Evolutionary conservation across 805 yeast species (phyloP).

Genomic region (Priceomyces haplophilus): DNA sequence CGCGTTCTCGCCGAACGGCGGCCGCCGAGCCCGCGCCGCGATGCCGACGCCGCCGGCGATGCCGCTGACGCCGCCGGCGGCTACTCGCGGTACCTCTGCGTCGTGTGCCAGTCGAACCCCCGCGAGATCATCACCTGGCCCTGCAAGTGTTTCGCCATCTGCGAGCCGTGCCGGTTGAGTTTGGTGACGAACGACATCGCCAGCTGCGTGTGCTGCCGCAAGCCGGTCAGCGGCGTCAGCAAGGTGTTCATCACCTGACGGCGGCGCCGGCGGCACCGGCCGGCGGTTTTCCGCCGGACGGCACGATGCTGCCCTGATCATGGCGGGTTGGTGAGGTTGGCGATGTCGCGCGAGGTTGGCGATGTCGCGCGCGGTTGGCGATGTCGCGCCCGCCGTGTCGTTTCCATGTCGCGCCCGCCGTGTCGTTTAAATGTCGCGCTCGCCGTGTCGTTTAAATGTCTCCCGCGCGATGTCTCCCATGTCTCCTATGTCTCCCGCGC

Average conservation of each 20-base stretch:
- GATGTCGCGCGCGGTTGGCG: too few relatives aligned
- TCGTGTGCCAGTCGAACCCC: constrained; percentile 72
- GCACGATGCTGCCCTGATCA: too few relatives aligned
- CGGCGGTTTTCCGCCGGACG: too few relatives aligned
- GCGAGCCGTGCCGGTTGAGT: constrained; percentile 77
- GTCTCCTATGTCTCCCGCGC: too few relatives aligned
- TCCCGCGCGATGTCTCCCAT: too few relatives aligned
- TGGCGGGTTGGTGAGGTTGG: too few relatives aligned
- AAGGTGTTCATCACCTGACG: constrained; percentile 57
- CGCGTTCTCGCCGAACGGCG: constrained; percentile 9
- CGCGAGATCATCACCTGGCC: constrained; percentile 90
- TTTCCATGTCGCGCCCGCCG: too few relatives aligned
- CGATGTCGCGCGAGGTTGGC: too few relatives aligned
- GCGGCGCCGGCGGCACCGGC: too few relatives aligned
- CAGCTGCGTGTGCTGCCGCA: constrained; percentile 83
- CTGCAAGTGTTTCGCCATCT: constrained; percentile 82
- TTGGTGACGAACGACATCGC: constrained; percentile 69
- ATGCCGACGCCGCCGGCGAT: constrained; percentile 22
- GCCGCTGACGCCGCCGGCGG: constrained; percentile 25
- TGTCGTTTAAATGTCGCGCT: too few relatives aligned
- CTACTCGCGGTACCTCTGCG: constrained; percentile 52
- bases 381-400: too few relatives aligned
- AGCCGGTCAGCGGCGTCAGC: constrained; percentile 65
- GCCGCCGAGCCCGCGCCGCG: constrained; percentile 13
- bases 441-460: too few relatives aligned